Evolutionary conservation across 306 rosid genomes (phyloP).

Genomic region (Mimosa pudica): DNA sequence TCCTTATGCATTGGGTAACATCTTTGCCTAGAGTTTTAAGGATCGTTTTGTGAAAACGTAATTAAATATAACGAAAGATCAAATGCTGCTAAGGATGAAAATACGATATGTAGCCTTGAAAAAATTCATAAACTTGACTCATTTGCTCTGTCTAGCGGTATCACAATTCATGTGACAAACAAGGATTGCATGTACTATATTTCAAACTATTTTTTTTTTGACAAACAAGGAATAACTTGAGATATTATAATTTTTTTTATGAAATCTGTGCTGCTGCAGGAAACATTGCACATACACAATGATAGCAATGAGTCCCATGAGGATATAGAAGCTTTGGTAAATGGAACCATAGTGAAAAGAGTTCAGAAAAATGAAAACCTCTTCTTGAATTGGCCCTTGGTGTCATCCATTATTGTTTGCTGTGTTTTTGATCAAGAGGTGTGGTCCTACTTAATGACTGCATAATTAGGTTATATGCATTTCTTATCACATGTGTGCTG

Average conservation of each 20-base stretch:
- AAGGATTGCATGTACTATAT: not conserved
- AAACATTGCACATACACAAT: constrained; percentile 85
- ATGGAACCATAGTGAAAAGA: constrained; percentile 37
- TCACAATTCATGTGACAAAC: not conserved
- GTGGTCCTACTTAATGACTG: constrained; percentile 20
- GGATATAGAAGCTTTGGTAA: constrained; percentile 53
- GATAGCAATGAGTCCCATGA: constrained; percentile 30
- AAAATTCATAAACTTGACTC: too few relatives aligned
- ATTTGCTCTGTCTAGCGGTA: too few relatives aligned
- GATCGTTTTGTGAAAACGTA: too few relatives aligned
- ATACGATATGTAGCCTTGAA: too few relatives aligned
- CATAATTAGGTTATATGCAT: not conserved
- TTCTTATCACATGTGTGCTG: not conserved
- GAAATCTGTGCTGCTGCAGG: constrained; percentile 50
- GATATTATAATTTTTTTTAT: not conserved
- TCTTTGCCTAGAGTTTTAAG: too few relatives aligned
- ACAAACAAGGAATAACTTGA: not conserved
- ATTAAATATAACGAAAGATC: too few relatives aligned
- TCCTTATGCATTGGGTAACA: too few relatives aligned
- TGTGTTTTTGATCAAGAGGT: constrained; percentile 75
- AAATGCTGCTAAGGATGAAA: too few relatives aligned
- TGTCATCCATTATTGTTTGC: constrained; percentile 72
- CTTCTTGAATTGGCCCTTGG: constrained; percentile 77
- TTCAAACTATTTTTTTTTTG: not conserved
- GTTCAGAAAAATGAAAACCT: constrained; percentile 52